Evolutionary conservation across 208 protist genomes (phyloP).

Genomic region (Crithidia brevicula): DNA sequence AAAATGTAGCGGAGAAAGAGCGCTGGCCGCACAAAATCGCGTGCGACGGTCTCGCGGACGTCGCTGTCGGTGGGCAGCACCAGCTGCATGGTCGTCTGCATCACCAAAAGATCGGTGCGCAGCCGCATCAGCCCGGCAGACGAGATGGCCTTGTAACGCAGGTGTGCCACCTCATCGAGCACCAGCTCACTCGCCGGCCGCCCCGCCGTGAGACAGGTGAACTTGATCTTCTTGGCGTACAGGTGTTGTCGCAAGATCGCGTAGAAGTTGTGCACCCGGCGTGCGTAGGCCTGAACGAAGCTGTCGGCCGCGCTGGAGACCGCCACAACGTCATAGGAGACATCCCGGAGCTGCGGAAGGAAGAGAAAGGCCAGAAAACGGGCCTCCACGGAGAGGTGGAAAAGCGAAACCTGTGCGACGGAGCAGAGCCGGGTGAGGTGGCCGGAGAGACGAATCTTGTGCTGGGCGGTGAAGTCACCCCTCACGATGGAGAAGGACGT

Average conservation of each 20-base stretch:
- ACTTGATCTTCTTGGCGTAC: conserved; percentile 65
- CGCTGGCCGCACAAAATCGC: conserved; percentile 63
- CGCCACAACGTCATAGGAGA: conserved; percentile 80
- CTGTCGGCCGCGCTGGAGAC: conserved; percentile 68
- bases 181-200: conserved; percentile 83
- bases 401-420: conserved; percentile 80
- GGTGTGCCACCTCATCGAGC: conserved; percentile 75
- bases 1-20: conserved; percentile 82
- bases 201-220: conserved; percentile 62
- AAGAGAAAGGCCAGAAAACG: conserved; percentile 82
- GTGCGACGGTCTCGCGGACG: conserved; percentile 66
- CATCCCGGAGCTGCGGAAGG: conserved; percentile 87
- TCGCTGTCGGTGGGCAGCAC: conserved; percentile 71
- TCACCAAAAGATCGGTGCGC: conserved; percentile 66
- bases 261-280: conserved; percentile 76
- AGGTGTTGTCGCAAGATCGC: conserved; percentile 71
- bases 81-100: conserved; percentile 82
- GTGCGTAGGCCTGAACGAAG: conserved; percentile 86
- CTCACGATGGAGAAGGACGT: conserved; percentile 10
- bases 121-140: conserved; percentile 58
- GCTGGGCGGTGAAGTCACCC: conserved; percentile 26
- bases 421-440: conserved; percentile 70
- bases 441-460: conserved; percentile 45
- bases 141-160: conserved; percentile 85
- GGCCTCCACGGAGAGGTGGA: conserved; percentile 80